Evolutionary conservation across 768 basidiomycete genomes (phyloP), one percentile per base, ranked within the genome.

Genomic region (Boletales sp.): DNA sequence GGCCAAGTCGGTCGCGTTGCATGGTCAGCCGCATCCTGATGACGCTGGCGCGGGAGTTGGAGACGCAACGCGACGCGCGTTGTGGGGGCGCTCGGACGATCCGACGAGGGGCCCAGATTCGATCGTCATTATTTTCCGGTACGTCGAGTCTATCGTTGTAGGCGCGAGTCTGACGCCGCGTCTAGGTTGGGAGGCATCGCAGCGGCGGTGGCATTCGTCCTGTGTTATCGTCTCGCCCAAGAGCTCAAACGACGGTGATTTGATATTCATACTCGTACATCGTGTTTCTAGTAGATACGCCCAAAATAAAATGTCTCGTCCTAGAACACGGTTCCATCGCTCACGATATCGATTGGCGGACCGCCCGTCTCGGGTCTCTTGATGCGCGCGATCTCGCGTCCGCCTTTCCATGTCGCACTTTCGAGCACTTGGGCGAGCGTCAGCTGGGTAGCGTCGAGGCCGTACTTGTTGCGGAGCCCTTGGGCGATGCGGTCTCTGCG

Each of bases 361-460:
- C 92, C 92, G 8, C 87, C 84, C 0, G 81, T 84, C 38, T 75
- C 72, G 0, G 85, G 87, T 5, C 94, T 72, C 65, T 80, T 84
- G 64, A 75, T 68, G 64, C 84, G 87, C 4, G 95, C 95, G 35
- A 97, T 90, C 70, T 95, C 92, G 5, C 95, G 75, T 4, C 95
- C 95, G 2, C 92, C 93, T 63, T 94, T 95, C 95, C 95, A 99
- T 0, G 94, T 98, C 2, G 94, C 94, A 44, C 86, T 84, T 70
- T 98, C 95, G 32, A 99, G 74, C 0, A 97, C 83, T 65, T 97
- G 95, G 0, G 93, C 86, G 8, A 94, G 79, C 0, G 81, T 78
- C 21, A 97, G 76, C 41, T 83, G 72, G 2, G 75, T 71, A 3
- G 66, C 56, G 0, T 71, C 70, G 21, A 87, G 64, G 1, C 72